Conservation (phyloP, 805 yeast species). For the Suhomyces vadensis region DNA sequence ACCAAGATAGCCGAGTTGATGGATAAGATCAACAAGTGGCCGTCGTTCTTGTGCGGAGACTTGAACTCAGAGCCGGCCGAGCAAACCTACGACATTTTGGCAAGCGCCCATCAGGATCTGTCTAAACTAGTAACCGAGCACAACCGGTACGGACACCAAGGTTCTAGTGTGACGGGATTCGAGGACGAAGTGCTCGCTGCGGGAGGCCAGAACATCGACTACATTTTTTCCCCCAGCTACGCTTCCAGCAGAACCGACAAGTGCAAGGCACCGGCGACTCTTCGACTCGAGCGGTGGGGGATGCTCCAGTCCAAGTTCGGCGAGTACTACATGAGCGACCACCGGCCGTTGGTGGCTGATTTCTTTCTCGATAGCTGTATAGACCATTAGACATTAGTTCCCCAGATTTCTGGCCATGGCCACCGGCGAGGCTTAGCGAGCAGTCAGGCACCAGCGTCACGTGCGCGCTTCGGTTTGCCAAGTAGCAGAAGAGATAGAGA, state of each 20-base stretch:
- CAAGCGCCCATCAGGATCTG: constrained; percentile 18
- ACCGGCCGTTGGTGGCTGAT: constrained; percentile 37
- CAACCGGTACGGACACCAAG: constrained; percentile 30
- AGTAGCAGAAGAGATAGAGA: too few relatives aligned
- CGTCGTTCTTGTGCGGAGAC: constrained; percentile 34
- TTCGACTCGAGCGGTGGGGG: constrained; percentile 27
- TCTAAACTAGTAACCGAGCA: constrained; percentile 21
- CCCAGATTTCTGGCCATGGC: background rate
- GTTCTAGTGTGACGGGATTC: constrained; percentile 36
- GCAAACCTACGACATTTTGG: constrained; percentile 18
- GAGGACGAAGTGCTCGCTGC: constrained; percentile 23
- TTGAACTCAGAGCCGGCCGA: constrained; percentile 27
- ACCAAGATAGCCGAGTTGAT: constrained; percentile 10
- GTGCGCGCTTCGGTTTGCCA: background rate
- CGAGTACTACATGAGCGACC: constrained; percentile 37
- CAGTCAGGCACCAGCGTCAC: background rate
- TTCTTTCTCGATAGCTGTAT: constrained; percentile 13
- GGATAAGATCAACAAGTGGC: constrained; percentile 25
- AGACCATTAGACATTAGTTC: too few relatives aligned
- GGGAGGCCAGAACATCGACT: constrained; percentile 36
- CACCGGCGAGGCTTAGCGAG: too few relatives aligned
- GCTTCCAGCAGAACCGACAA: constrained; percentile 15
- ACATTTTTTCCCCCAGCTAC: constrained; percentile 30
- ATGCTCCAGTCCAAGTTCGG: constrained; percentile 35
- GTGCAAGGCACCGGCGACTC: constrained; percentile 15